Evolutionary conservation across 257 asterid genomes (phyloP), one percentile per base, ranked within the genome.

Genomic region (Paulownia fortunei): DNA sequence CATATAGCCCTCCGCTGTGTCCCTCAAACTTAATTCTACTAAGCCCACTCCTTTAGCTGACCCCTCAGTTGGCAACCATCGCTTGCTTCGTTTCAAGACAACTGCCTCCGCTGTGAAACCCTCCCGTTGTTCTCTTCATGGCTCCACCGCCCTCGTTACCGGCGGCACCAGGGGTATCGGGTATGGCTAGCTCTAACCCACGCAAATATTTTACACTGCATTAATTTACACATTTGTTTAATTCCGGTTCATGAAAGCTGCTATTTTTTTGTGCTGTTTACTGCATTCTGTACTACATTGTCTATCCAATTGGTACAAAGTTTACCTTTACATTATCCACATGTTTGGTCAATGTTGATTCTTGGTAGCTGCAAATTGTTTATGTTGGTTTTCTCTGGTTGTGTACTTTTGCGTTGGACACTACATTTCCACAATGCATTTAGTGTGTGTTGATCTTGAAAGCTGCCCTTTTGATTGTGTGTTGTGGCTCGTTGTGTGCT

Each of bases 101-200:
- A 76, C 83, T 39, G 81, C 81, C 74, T 69, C 76, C 55, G 82
- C 76, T 46, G 23, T 77, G 59, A 65, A 51, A 18, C 65, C 64
- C 6, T 72, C 85, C 52, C 71, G 88, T 39, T 89, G 91, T 91
- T 87, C 94, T 18, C 94, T 89, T 74, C 74, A 79, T 32, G 90
- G 89, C 77, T 84, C 75, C 86, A 86, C 87, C 55, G 91, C 92
- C 56, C 88, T 89, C 34, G 92, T 86, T 46, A 86, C 92, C 58
- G 92, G 91, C 34, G 92, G 92, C 77, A 89, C 90, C 71, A 82
- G 88, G 75, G 92, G 92, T 36, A 90, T 88, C 52, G 92, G 89
- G 91, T 90, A 81, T 27, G 68, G 19, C 23, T 34, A 47, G 26
- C 34, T 69, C 15, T 0, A 11, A 16, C 34, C 26, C 58, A 1